Conservation (phyloP, 2,329 filamentous ascomycete species). For the Nakataea oryzae region DNA sequence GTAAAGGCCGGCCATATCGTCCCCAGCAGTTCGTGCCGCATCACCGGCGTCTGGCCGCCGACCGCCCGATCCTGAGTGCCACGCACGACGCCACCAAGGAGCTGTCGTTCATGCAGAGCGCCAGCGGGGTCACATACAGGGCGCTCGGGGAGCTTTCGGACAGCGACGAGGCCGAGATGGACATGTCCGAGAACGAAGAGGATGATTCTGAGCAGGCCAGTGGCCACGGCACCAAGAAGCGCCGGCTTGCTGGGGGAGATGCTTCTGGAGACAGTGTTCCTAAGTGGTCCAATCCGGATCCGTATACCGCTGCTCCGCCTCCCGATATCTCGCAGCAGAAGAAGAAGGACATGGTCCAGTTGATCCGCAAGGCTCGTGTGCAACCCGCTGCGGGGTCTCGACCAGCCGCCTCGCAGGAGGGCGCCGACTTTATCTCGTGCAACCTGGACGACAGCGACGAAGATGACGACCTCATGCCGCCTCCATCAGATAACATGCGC, state of each 20-base stretch:
- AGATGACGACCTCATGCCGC: conserved; percentile 8
- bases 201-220: conserved; percentile 8
- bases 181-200: conserved; percentile 42
- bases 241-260: background rate
- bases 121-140: conserved; percentile 39
- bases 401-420: conserved; percentile 41
- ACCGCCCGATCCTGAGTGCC: conserved; percentile 38
- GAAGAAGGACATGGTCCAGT: conserved; percentile 76
- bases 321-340: conserved; percentile 63
- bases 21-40: conserved; percentile 1
- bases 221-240: conserved; percentile 9
- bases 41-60: conserved; percentile 2
- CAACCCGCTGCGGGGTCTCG: conserved; percentile 35
- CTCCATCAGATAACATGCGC: background rate
- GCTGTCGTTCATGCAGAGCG: conserved; percentile 32
- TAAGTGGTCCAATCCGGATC: conserved; percentile 94
- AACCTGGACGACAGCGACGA: conserved; percentile 52
- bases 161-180: conserved; percentile 54
- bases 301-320: conserved; percentile 79
- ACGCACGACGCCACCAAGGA: conserved; percentile 22
- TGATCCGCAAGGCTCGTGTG: conserved; percentile 83
- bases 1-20: background rate
- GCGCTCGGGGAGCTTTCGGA: conserved; percentile 49
- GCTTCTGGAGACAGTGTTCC: conserved; percentile 29
- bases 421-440: conserved; percentile 85